Base-by-base conservation (phyloP, 2,329 filamentous ascomycete genomes). In the Clonostachys chloroleuca region DNA sequence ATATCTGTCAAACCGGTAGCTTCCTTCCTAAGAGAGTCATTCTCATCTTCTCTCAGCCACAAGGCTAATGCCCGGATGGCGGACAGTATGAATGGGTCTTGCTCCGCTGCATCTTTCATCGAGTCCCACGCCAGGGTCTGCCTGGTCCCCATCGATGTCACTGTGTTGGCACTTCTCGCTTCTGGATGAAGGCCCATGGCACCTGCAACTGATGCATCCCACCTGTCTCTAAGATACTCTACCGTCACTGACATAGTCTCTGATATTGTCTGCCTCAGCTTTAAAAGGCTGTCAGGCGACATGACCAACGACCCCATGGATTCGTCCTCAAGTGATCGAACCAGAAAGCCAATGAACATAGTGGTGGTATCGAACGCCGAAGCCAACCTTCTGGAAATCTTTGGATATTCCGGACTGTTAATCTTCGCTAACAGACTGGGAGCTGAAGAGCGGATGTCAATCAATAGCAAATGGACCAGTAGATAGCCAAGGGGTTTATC, bases 1-100 rank as follows among this genome's bases (percentile, higher is more conserved):
- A 87, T 77, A 53, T 87, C 84, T 50, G 73, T 74, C 44, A 87
- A 62, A 0, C 81, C 82, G 0, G 74, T 72, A 12, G 74, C 76
- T 55, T 84, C 78, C 43, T 68, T 74, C 12, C 81, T 68, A 37
- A 87, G 57, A 8, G 67, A 63, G 13, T 81, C 76, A 39, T 81
- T 81, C 39, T 87, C 83, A 48, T 88, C 84, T 51, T 88, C 84
- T 8, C 80, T 71, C n/a, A 87, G 66, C 85, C 85, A 88, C 16
- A 87, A 71, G 1, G 81, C 75, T 33, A 87, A 57, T 0, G 78
- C 67, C 41, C 80, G 68, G 18, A 86, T 62, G 0, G 78, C 75
- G 4, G 83, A 76, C 3, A 84, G 70, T 2, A 84, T 69, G 8
- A 87, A 67, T 2, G 79, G 75, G 54, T 88, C 84, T 7, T 73